These are phyloP conservation scores for Populus tomentosa DNA, from an alignment of 441 rosid species.

Conservation along the genomic window DNA sequence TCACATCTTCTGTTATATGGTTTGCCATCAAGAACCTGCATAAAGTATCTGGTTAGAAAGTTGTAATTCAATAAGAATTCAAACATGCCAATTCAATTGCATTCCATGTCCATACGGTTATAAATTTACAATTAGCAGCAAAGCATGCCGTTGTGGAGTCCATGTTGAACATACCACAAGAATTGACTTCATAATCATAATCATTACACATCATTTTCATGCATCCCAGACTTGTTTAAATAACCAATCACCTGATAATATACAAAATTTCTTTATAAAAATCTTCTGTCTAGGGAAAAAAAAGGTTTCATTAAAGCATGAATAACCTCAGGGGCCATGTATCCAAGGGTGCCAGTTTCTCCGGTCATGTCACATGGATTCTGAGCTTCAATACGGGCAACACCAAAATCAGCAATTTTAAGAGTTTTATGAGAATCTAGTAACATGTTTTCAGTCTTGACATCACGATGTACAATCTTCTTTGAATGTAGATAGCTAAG, in stretches of 20 bases:
- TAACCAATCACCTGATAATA: background rate
- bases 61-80: background rate
- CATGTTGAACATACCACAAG: background rate
- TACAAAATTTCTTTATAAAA: background rate
- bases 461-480: constrained; percentile 96
- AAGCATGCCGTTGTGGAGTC: background rate
- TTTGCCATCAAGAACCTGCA: constrained; percentile 86
- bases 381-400: constrained; percentile 90
- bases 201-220: background rate
- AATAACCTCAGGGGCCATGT: constrained; percentile 96
- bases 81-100: background rate
- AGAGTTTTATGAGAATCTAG: constrained; percentile 51
- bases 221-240: background rate
- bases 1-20: constrained; percentile 93
- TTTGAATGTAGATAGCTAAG: constrained; percentile 76
- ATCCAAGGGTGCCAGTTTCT: constrained; percentile 93
- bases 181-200: background rate
- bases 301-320: background rate
- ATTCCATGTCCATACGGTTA: background rate
- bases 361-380: constrained; percentile 94
- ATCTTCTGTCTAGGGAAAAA: background rate
- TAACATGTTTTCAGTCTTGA: constrained; percentile 89
- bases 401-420: constrained; percentile 94
- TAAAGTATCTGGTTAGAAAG: constrained; percentile 2
- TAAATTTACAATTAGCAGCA: background rate